Evolutionary conservation across 805 yeast genomes (phyloP).

Genomic region (Cyberlindnera mrakii): DNA sequence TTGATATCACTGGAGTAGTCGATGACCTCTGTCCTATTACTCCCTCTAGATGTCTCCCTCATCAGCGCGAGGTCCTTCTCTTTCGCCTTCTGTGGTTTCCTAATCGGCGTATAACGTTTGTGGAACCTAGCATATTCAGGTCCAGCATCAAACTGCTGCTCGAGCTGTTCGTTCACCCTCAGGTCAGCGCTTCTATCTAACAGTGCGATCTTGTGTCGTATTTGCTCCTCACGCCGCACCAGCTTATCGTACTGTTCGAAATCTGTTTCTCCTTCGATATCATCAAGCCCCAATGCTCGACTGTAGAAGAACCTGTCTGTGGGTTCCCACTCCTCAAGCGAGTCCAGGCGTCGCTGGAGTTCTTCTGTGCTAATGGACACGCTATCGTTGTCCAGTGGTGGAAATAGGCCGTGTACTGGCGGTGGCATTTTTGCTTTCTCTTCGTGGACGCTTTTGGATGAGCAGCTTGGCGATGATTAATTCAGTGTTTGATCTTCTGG

Average conservation of each 20-base stretch:
- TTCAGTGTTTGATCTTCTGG: no score
- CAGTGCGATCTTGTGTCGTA: constrained; percentile 8
- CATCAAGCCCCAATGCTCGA: constrained; percentile 12
- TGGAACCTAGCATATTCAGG: constrained; percentile 4
- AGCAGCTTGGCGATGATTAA: no score
- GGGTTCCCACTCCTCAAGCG: constrained; percentile 15
- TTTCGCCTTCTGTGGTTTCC: background rate
- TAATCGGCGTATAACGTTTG: background rate
- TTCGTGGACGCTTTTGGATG: background rate
- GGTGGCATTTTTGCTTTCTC: background rate
- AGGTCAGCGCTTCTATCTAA: constrained; percentile 3
- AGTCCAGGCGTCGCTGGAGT: constrained; percentile 11
- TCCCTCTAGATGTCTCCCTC: constrained; percentile 11
- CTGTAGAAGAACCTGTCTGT: constrained; percentile 27
- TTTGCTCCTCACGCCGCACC: constrained; percentile 25
- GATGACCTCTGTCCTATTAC: constrained; percentile 23
- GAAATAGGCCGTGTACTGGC: background rate
- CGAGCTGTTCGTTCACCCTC: constrained; percentile 19
- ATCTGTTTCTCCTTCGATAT: constrained; percentile 19
- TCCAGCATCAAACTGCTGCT: constrained; percentile 22
- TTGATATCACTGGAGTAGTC: constrained; percentile 14
- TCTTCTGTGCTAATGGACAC: constrained; percentile 11
- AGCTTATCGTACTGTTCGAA: constrained; percentile 29
- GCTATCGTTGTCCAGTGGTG: constrained; percentile 1
- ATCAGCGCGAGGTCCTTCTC: constrained; percentile 4